Evolutionary conservation across 768 basidiomycete genomes (phyloP).

Genomic region (Calocybe cyanea): DNA sequence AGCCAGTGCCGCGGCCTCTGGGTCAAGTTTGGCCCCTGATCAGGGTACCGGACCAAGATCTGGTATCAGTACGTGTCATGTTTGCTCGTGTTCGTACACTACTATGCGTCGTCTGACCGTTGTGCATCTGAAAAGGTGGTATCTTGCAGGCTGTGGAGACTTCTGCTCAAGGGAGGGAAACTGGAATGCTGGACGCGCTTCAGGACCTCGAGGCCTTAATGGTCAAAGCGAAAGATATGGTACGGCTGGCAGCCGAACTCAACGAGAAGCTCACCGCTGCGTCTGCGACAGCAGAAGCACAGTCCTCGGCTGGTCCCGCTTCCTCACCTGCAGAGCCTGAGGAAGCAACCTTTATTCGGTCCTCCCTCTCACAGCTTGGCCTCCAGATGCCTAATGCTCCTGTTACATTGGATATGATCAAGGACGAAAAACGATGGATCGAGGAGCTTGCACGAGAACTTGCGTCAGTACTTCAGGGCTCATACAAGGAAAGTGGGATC

Average conservation of each 20-base stretch:
- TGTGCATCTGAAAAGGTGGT: constrained; percentile 31
- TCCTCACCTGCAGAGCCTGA: constrained; percentile 54
- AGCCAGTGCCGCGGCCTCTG: constrained; percentile 3
- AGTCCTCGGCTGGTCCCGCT: constrained; percentile 21
- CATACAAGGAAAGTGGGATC: constrained; percentile 47
- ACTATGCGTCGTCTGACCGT: background rate
- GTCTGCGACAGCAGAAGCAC: constrained; percentile 13
- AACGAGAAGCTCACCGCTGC: constrained; percentile 71
- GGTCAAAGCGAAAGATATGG: constrained; percentile 92
- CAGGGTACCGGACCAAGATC: constrained; percentile 27
- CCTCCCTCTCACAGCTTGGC: constrained; percentile 87
- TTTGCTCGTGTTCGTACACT: background rate
- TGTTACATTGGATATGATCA: constrained; percentile 85
- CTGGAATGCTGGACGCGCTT: constrained; percentile 70
- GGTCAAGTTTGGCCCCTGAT: constrained; percentile 1
- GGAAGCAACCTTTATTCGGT: constrained; percentile 83
- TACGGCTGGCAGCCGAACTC: constrained; percentile 81
- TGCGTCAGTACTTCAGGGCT: constrained; percentile 59
- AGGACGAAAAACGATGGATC: constrained; percentile 75
- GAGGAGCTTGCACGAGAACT: constrained; percentile 83
- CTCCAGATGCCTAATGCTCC: constrained; percentile 75
- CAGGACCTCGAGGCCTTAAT: constrained; percentile 87
- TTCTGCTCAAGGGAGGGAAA: constrained; percentile 57
- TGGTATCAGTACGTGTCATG: constrained; percentile 45
- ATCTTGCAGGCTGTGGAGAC: constrained; percentile 76